Conservation (phyloP, 2,329 filamentous ascomycete genomes). For the Diplodia mutila region DNA sequence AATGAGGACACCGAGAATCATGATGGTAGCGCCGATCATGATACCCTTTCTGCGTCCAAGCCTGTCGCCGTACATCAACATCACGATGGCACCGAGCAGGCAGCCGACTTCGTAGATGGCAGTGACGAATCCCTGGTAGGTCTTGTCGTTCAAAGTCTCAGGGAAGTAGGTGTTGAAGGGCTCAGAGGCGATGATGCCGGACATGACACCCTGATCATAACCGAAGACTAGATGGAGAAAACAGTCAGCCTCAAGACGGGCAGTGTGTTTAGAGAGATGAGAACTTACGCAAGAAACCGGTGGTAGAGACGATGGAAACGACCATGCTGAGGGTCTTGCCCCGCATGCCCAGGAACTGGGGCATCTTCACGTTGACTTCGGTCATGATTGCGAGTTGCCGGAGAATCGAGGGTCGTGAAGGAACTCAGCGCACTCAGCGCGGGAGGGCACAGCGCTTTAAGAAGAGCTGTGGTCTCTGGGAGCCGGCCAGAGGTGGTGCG, state of each 20-base stretch:
- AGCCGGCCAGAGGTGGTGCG: conserved; percentile 23
- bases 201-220: conserved; percentile 55
- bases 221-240: conserved; percentile 49
- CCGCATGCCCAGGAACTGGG: conserved; percentile 62
- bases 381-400: conserved; percentile 34
- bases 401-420: not conserved
- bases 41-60: conserved; percentile 50
- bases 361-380: conserved; percentile 17
- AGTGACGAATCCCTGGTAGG: conserved; percentile 56
- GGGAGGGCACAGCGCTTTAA: not conserved
- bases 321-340: conserved; percentile 61
- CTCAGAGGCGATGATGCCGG: conserved; percentile 41
- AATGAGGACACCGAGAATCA: conserved; percentile 50
- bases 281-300: conserved; percentile 57
- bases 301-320: conserved; percentile 66
- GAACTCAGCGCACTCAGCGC: not conserved
- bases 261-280: not conserved
- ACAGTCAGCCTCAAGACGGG: not conserved
- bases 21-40: conserved; percentile 46
- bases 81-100: conserved; percentile 46
- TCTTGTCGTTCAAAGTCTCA: conserved; percentile 46
- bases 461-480: not conserved
- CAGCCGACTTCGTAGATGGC: conserved; percentile 57
- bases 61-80: conserved; percentile 45
- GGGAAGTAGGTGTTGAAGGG: conserved; percentile 45